Conservation (phyloP, 345 rosid genomes). For the Streptanthus diversifolius region DNA sequence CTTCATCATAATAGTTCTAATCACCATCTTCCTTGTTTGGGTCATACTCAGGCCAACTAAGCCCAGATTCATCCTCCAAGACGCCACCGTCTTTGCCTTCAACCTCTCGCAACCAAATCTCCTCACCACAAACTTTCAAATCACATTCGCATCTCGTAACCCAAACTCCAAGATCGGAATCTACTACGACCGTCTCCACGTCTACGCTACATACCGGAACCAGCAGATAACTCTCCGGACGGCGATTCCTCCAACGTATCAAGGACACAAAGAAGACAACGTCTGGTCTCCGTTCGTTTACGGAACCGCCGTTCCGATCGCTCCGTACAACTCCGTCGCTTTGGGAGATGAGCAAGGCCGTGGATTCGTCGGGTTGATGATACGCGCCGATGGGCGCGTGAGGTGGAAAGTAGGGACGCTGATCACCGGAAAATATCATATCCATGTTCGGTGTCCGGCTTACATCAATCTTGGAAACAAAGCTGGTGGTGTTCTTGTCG, state of each 20-base stretch:
- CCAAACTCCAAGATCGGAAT: constrained; percentile 74
- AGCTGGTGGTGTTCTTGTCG: constrained; percentile 51
- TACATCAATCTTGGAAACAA: constrained; percentile 49
- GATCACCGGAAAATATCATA: constrained; percentile 55
- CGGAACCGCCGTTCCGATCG: constrained; percentile 68
- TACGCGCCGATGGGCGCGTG: constrained; percentile 83
- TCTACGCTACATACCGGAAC: constrained; percentile 65
- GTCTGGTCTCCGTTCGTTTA: constrained; percentile 79
- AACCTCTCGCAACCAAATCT: constrained; percentile 65
- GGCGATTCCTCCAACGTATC: constrained; percentile 49
- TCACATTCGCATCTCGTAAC: constrained; percentile 76
- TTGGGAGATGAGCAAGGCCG: constrained; percentile 48
- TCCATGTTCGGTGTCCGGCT: constrained; percentile 63
- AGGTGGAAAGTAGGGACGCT: constrained; percentile 76
- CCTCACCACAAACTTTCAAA: constrained; percentile 74
- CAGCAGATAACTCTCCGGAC: constrained; percentile 81
- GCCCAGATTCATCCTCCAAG: constrained; percentile 82
- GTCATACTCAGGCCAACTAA: constrained; percentile 74
- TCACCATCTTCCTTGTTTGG: constrained; percentile 71
- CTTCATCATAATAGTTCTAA: constrained; percentile 48
- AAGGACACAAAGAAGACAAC: constrained; percentile 54
- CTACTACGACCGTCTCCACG: constrained; percentile 80
- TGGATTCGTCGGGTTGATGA: constrained; percentile 45
- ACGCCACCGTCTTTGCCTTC: constrained; percentile 85
- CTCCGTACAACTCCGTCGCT: constrained; percentile 59